A percentile compares a stretch with the other conserved stretches of the same genome.
phyloP scores from a whole-genome alignment of 306 rosid genomes.

The Rosa lucieae region DNA sequence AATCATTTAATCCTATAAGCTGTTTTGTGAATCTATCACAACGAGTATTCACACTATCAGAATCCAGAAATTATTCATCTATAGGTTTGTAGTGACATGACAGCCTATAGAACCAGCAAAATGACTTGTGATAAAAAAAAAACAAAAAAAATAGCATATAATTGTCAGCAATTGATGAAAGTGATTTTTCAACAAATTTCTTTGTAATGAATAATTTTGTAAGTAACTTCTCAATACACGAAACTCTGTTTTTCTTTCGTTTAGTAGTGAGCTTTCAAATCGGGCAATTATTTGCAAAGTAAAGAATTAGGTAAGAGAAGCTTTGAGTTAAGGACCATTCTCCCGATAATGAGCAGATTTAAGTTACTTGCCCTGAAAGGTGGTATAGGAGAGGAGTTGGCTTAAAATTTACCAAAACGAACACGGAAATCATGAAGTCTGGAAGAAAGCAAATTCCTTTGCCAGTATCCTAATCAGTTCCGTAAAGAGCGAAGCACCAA shows the following conservation, averaged over 20 bases:
- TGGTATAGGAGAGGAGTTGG: neutral
- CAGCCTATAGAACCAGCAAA: neutral
- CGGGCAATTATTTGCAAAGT: neutral
- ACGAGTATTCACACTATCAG: neutral
- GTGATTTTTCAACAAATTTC: too few species aligned
- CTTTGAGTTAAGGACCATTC: neutral
- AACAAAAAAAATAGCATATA: too few species aligned
- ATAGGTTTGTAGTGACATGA: neutral
- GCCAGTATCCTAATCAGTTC: constrained; percentile 25
- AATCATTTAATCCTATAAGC: too few species aligned
- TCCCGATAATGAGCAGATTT: neutral
- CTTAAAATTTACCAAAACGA: constrained; percentile 1
- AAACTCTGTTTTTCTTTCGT: neutral
- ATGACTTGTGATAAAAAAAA: neutral
- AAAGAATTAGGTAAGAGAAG: neutral
- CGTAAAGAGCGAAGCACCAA: constrained; percentile 23
- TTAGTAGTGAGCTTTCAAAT: neutral
- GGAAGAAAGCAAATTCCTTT: constrained; percentile 23
- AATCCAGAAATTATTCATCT: neutral
- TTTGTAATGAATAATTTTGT: too few species aligned
- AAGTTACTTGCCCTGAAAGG: neutral
- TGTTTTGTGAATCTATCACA: too few species aligned
- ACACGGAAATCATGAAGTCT: constrained; percentile 23
- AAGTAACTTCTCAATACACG: too few species aligned
- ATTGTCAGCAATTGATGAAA: too few species aligned